Evolutionary conservation across 192 early-diverging fungal genomes (phyloP).

Genomic region (Backusella tarrabulga): DNA sequence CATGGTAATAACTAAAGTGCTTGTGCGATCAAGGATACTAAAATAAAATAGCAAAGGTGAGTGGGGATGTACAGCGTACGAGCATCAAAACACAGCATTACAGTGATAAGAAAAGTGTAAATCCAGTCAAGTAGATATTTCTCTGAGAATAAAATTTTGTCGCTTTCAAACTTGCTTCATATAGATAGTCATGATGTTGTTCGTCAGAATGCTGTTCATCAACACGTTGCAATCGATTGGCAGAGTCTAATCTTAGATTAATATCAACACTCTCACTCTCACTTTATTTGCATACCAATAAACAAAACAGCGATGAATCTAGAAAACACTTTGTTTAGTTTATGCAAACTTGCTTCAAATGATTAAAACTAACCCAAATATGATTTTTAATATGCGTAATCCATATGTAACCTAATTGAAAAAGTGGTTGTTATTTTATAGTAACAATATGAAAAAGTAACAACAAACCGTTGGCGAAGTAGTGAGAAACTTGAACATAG

Average conservation of each 20-base stretch:
- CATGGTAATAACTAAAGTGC: conserved; percentile 46
- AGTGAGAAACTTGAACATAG: conserved; percentile 46
- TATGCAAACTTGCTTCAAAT: not conserved
- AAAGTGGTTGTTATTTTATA: not conserved
- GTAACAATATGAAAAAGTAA: not conserved
- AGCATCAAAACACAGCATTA: conserved; percentile 18
- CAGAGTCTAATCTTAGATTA: conserved; percentile 41
- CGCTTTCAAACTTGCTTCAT: conserved; percentile 39
- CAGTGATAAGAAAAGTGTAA: conserved; percentile 59
- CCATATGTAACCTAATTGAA: conserved; percentile 19
- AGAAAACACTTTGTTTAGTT: not conserved
- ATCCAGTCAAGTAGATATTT: conserved; percentile 60
- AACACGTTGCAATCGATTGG: conserved; percentile 45
- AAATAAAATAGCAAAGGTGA: not conserved
- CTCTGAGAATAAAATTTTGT: conserved; percentile 58
- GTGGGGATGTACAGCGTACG: too few relatives aligned
- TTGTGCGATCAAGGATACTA: conserved; percentile 56
- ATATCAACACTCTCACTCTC: not conserved
- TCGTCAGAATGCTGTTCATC: conserved; percentile 23
- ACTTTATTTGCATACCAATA: conserved; percentile 38
- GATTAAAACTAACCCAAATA: conserved; percentile 46
- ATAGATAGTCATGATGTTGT: conserved; percentile 31
- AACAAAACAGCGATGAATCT: conserved; percentile 60
- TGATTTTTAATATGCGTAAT: conserved; percentile 45
- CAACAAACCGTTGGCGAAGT: conserved; percentile 39